Evolutionary conservation across 108 stramenopile genomes (phyloP).

Genomic region (Cyclotella kingstonii): DNA sequence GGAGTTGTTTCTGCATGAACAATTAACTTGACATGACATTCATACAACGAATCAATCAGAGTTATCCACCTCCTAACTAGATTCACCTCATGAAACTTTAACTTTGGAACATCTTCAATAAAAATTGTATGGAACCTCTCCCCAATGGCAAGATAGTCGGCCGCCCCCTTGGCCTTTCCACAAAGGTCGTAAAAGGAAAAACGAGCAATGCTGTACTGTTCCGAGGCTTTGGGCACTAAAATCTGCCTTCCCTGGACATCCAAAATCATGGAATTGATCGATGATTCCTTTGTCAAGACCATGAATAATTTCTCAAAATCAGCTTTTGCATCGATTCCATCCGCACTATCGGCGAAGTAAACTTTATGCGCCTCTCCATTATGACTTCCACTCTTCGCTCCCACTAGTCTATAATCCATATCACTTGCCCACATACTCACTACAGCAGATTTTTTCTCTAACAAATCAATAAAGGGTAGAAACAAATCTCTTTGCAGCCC

Average conservation of each 20-base stretch:
- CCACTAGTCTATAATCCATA: constrained; percentile 80
- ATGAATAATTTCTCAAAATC: constrained; percentile 47
- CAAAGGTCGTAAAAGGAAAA: constrained; percentile 92
- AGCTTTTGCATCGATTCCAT: constrained; percentile 1
- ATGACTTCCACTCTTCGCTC: constrained; percentile 17
- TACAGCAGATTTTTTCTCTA: constrained; percentile 63
- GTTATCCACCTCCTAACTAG: constrained; percentile 82
- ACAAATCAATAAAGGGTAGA: constrained; percentile 90
- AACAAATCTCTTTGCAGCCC: constrained; percentile 97
- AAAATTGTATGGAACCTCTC: constrained; percentile 86
- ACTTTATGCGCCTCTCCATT: constrained; percentile 22
- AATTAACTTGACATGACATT: constrained; percentile 67
- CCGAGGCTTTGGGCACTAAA: constrained; percentile 53
- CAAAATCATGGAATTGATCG: constrained; percentile 45
- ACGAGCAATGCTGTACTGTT: constrained; percentile 49
- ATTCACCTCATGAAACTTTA: constrained; percentile 82
- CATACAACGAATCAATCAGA: constrained; percentile 82
- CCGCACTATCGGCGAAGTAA: constrained; percentile 33
- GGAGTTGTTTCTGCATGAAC: constrained; percentile 52
- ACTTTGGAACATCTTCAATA: constrained; percentile 74
- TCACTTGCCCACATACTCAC: constrained; percentile 78
- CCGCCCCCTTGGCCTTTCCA: constrained; percentile 81
- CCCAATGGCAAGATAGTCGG: constrained; percentile 90
- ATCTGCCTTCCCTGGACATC: constrained; percentile 69
- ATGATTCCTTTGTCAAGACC: constrained; percentile 35